Base-by-base conservation (phyloP, 2,329 filamentous ascomycete genomes). In the Elsinoe arachidis region DNA sequence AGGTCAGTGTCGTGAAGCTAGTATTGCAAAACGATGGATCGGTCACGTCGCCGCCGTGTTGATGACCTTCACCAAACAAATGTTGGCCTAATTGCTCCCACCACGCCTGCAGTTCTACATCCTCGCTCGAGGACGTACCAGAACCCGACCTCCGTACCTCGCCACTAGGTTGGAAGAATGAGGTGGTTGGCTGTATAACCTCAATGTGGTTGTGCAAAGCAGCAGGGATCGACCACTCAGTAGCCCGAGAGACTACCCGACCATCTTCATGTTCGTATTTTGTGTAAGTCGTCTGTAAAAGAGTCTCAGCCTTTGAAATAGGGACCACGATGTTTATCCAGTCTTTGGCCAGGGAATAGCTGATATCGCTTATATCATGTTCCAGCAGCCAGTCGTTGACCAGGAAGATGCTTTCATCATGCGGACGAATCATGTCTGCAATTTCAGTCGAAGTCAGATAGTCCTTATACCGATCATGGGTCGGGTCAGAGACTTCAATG, bases 161-260 rank as follows among this genome's bases (percentile, higher is more conserved):
- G 47, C 33, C 21, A 14, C 2, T 9, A n/a, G 63, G 72, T 63
- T 74, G 73, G 66, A 80, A 78, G 71, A 84, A 84, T 0, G 80
- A 80, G 49, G 76, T 83, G 1, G 81, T 84, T 1, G 81, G 81
- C 65, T 83, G 80, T 30, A 84, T 78, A 12, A 78, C 76, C 63
- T 83, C 79, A 60, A 84, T 77, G 63, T 81, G 80, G 52, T 74
- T 71, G 63, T 83, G 80, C 5, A 84, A 72, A 63, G 83, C 76
- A 38, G 63, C 65, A 14, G 81, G 81, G 4, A 85, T 74, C 37
- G 80, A 83, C 80, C 81, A 84, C 43, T 73, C 68, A 1, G 78
- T 76, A 0, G 81, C 75, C 46, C 81, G 76, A n/a, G 78, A 72
- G 5, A 82, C 65, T 9, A 72, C 65, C 1, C 73, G 67, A 14